Conservation (phyloP, 805 yeast genomes). For the Kazachstania africana region DNA sequence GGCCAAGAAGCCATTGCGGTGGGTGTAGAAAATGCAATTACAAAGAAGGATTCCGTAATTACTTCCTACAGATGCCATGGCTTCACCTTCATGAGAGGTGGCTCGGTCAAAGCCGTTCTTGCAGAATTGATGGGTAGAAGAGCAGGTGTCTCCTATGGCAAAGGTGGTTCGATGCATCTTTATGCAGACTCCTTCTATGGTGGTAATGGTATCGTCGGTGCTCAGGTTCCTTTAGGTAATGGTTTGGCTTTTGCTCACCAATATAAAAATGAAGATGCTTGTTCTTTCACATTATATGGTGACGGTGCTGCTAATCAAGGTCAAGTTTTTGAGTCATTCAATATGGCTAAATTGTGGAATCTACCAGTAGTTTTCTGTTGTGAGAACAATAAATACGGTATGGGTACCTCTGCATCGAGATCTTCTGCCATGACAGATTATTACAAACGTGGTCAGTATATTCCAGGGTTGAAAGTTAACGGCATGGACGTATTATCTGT, state of each 20-base stretch:
- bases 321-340: slow-evolving; percentile 93
- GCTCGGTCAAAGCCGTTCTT: slow-evolving; percentile 75
- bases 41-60: slow-evolving; percentile 74
- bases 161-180: slow-evolving; percentile 99
- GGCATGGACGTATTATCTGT: slow-evolving; percentile 97
- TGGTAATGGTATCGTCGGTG: slow-evolving; percentile 99
- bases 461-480: slow-evolving; percentile 95
- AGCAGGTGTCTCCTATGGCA: slow-evolving; percentile 90
- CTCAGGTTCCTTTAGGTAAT: slow-evolving; percentile 96
- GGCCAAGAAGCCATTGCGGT: slow-evolving; percentile 99
- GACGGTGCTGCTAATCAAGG: slow-evolving; percentile 99
- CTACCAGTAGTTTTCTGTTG: slow-evolving; percentile 91
- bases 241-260: slow-evolving; percentile 98
- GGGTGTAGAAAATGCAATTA: slow-evolving; percentile 92
- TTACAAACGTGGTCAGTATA: slow-evolving; percentile 98
- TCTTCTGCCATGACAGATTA: slow-evolving; percentile 94
- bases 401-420: slow-evolving; percentile 98
- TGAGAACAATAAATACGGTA: slow-evolving; percentile 99
- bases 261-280: slow-evolving; percentile 70
- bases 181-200: slow-evolving; percentile 92
- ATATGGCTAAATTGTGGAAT: slow-evolving; percentile 99
- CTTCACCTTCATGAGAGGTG: slow-evolving; percentile 93
- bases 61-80: slow-evolving; percentile 99
- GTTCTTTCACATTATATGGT: slow-evolving; percentile 87
- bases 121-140: slow-evolving; percentile 97